Percentiles rank a stretch among this genome's conserved stretches.
Conservation (phyloP, 306 rosid genomes). For the Prunus salicina region DNA sequence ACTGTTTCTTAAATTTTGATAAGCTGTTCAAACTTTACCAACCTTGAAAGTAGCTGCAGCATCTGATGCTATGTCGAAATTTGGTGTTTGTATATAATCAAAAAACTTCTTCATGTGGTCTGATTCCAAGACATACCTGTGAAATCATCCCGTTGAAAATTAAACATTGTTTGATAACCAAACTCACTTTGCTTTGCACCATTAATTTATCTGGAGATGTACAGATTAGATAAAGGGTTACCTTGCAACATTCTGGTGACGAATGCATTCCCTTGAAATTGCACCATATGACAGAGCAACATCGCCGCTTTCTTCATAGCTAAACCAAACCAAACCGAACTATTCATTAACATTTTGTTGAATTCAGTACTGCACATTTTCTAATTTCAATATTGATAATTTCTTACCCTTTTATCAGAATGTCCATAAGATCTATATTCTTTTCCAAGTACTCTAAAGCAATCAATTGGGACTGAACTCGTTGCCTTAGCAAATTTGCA, state of each 20-base stretch:
- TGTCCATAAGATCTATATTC: slow-evolving; percentile 56
- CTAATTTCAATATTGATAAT: not conserved
- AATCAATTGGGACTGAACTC: slow-evolving; percentile 39
- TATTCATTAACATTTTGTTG: not conserved
- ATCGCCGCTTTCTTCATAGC: slow-evolving; percentile 32
- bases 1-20: not conserved
- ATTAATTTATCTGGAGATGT: not conserved
- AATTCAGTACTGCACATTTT: not conserved
- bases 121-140: slow-evolving; percentile 41
- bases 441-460: slow-evolving; percentile 55
- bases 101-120: slow-evolving; percentile 38
- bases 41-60: slow-evolving; percentile 42
- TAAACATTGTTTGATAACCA: not conserved
- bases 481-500: slow-evolving; percentile 67
- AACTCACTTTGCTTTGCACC: not conserved
- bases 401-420: slow-evolving; percentile 50
- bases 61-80: slow-evolving; percentile 39
- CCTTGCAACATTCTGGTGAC: slow-evolving; percentile 44
- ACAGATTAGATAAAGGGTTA: not conserved
- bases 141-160: not conserved
- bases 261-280: slow-evolving; percentile 41
- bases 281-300: slow-evolving; percentile 39
- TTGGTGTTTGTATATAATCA: slow-evolving; percentile 34
- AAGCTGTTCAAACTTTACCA: not conserved
- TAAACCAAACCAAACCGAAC: slow-evolving; percentile 9